Conservation (phyloP, 805 yeast genomes). For the Candida easanensis region DNA sequence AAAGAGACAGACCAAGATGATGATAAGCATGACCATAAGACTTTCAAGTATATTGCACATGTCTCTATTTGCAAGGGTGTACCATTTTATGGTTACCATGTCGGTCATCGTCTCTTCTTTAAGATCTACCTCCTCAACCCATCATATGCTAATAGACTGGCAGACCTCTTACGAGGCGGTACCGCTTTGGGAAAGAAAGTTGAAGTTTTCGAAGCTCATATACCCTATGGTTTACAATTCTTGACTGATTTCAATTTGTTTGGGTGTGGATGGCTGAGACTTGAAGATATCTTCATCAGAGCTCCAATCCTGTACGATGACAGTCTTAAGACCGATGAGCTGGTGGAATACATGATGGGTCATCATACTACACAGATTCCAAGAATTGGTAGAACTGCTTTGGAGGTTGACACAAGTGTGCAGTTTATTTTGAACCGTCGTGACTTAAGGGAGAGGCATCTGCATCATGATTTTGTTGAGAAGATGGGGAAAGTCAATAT, state of each 20-base stretch:
- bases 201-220: constrained; percentile 75
- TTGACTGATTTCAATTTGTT: constrained; percentile 77
- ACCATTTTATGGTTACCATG: constrained; percentile 82
- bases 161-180: constrained; percentile 47
- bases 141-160: constrained; percentile 49
- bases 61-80: constrained; percentile 66
- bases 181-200: constrained; percentile 33
- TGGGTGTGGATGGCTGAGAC: constrained; percentile 77
- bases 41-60: constrained; percentile 49
- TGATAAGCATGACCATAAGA: constrained; percentile 9
- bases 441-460: constrained; percentile 39
- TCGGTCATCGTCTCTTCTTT: constrained; percentile 60
- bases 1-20: constrained; percentile 1
- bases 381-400: constrained; percentile 57
- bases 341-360: constrained; percentile 32
- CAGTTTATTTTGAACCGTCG: constrained; percentile 57
- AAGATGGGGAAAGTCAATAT: constrained; percentile 18
- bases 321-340: constrained; percentile 28
- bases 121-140: constrained; percentile 72
- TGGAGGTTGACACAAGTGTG: constrained; percentile 72
- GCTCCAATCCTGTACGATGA: constrained; percentile 46
- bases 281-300: constrained; percentile 50
- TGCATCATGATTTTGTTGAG: constrained; percentile 51
- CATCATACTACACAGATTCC: constrained; percentile 30
- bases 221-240: constrained; percentile 76